Base-by-base conservation (phyloP, 2,329 filamentous ascomycete species). In the Raffaelea ambrosiae region DNA sequence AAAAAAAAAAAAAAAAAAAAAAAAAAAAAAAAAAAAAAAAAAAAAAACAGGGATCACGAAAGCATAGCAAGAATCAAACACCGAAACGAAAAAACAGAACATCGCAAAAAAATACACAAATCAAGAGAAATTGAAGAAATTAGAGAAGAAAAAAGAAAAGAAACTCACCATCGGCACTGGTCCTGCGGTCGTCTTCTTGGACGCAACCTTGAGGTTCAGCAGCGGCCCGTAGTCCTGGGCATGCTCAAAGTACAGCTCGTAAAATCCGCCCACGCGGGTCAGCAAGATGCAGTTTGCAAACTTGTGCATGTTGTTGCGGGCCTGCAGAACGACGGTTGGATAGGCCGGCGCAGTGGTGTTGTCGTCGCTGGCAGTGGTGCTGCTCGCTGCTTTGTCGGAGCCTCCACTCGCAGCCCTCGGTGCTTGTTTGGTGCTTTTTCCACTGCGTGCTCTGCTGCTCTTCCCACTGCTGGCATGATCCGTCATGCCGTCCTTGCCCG, bases 171-270 rank as follows among this genome's bases (percentile, higher is more conserved):
- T 97, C 5, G 90, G 71, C 18, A 98, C 87, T 20, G 79, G 77
- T 1, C 85, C 86, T 9, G 82, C 83, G 54, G 69, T 86, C n/a
- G 86, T 88, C 64, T 81, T 89, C 63, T 88, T 93, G 48, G 77
- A 77, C 3, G 85, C 83, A 47, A 95, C 81, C 65, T 96, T 97
- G 59, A 98, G 69, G 58, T 89, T 93, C 54, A 98, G 73, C 40
- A 95, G 71, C 1, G 89, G 86, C 2, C 86, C 91, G 63, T 85
- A 86, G 60, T 95, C 83, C 50, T 95, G 86, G 11, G 94, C 93
- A 63, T 98, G 90, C 58, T 95, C 86, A 64, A 97, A 94, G 68
- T 98, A 98, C 50, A 98, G 71, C 77, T 98, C 93, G 66, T 97
- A 98, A 67, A 98, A 98, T 51, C 90, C 84, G 48, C 93, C 93